Evolutionary conservation across 768 basidiomycete genomes (phyloP), one percentile per base, ranked within the genome.

Genomic region (Termitomyces heimii): DNA sequence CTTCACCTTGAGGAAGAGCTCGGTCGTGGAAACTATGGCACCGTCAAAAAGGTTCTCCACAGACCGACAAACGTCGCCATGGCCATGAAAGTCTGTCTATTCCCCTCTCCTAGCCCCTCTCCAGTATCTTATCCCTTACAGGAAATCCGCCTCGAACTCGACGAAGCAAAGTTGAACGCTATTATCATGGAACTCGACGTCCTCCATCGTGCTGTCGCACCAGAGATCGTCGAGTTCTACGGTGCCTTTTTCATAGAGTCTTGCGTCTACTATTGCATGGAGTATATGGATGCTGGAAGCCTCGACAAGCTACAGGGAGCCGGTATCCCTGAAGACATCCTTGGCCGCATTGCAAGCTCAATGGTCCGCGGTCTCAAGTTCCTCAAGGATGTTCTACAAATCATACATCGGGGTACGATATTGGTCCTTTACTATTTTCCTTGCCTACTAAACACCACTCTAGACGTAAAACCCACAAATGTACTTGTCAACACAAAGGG

Each of bases 231-330:
- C 66, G 97, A 98, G 60, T 99, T 99, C 65, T 98, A 96, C 68
- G 97, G 97, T 44, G 97, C 97, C 4, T 99, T 99, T 77, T 98
- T 97, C 73, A 94, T 97, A 72, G 97, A 99, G 69, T 92, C 92
- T n/a, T 99, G 96, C 70, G 97, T 99, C 24, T 98, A 99, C 74
- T 98, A 97, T 71, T 98, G 95, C 73, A 98, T 98, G 95, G 97
- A 99, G 77, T 92, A 88, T 74, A 99, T 99, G 97, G 96, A 99
- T 69, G 95, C 94, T 12, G 94, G 95, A n/a, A 90, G 87, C 40
- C 80, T 99, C 47, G 97, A 98, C 70, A 91, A 88, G 62, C 79
- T 98, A 29, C 74, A 77, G 51, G 76, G 74, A 44, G 74, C 75
- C 16, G 82, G 86, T 43, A 77, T 86, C 59, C 82, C 84, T 48